Evolutionary conservation across 2,329 filamentous ascomycete species (phyloP).

Genomic region (Aspergillus sp.): DNA sequence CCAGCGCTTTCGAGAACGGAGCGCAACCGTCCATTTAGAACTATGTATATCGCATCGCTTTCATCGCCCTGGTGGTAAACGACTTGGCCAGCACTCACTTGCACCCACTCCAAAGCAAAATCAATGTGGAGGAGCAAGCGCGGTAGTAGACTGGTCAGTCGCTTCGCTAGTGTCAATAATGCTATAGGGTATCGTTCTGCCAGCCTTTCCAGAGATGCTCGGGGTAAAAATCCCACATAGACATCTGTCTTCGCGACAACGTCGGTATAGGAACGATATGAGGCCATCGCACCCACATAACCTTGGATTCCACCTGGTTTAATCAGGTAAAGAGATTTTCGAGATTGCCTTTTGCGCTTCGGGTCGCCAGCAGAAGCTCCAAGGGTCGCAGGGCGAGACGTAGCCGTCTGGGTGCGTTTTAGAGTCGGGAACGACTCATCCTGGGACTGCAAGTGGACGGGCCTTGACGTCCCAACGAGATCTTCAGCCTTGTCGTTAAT

Average conservation of each 20-base stretch:
- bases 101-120: slow-evolving; percentile 97
- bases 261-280: slow-evolving; percentile 93
- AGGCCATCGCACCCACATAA: slow-evolving; percentile 92
- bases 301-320: slow-evolving; percentile 94
- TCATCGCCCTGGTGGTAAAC: slow-evolving; percentile 94
- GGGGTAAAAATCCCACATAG: slow-evolving; percentile 92
- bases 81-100: slow-evolving; percentile 92
- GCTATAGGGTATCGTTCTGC: slow-evolving; percentile 92
- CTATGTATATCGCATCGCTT: slow-evolving; percentile 97
- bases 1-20: slow-evolving; percentile 81
- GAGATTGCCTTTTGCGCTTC: slow-evolving; percentile 50
- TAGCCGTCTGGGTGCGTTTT: slow-evolving; percentile 49
- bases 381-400: slow-evolving; percentile 40
- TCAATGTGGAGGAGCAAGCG: slow-evolving; percentile 93
- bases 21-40: slow-evolving; percentile 88
- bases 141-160: slow-evolving; percentile 85
- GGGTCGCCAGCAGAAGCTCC: slow-evolving; percentile 33
- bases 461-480: slow-evolving; percentile 41
- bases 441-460: slow-evolving; percentile 30
- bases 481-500: slow-evolving; percentile 62
- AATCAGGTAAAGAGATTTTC: slow-evolving; percentile 81
- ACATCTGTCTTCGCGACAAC: slow-evolving; percentile 98
- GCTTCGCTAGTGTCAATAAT: slow-evolving; percentile 92
- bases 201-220: slow-evolving; percentile 83
- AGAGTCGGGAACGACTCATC: slow-evolving; percentile 52